Base-by-base conservation (phyloP, 441 rosid genomes). In the Adansonia madagascariensis region DNA sequence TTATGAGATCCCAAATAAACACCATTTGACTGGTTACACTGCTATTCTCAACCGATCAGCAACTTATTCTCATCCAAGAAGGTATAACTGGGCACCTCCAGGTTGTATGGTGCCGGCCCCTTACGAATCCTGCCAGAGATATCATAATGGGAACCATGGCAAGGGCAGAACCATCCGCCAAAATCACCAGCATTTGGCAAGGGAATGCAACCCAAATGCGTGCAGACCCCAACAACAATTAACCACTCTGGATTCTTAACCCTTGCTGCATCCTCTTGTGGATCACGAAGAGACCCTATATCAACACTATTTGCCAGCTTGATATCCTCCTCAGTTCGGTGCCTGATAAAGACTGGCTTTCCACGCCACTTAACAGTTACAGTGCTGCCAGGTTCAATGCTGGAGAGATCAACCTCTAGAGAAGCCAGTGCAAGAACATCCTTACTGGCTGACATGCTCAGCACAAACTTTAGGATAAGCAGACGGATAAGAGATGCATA, bases 141-240 rank as follows among this genome's bases (percentile, higher is more conserved):
- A 76, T 86, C 89, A n/a, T 86, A 86, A 72, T 86, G 89, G 12
- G 89, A 86, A n/a, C 89, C 89, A 50, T 86, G 89, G 79, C 89
- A 86, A 2, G 87, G 89, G 79, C 89, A 86, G 76, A 86, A 86
- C 89, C 89, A 86, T 17, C 89, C 89, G 52, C 87, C 89, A 78
- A 81, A 86, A 59, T 84, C 89, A 68, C 89, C 89, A 31, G 89
- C 87, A 78, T 86, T 86, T 24, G 89, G 89, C 80, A 86, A 76
- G 62, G 89, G 87, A 71, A 86, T 86, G 78, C 89, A 86, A 63
- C 89, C 89, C 74, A 86, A 75, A 78, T 86, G 89, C 3, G 87
- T 86, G 80, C 86, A 86, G 71, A 86, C 89, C 8, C 87, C 89
- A 64, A 86, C 18, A 6, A 86, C 86, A n/a, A 86, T 52, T 47